phyloP scores from a whole-genome alignment of 768 basidiomycete genomes.

The Leccinum olivaceopallidum region DNA sequence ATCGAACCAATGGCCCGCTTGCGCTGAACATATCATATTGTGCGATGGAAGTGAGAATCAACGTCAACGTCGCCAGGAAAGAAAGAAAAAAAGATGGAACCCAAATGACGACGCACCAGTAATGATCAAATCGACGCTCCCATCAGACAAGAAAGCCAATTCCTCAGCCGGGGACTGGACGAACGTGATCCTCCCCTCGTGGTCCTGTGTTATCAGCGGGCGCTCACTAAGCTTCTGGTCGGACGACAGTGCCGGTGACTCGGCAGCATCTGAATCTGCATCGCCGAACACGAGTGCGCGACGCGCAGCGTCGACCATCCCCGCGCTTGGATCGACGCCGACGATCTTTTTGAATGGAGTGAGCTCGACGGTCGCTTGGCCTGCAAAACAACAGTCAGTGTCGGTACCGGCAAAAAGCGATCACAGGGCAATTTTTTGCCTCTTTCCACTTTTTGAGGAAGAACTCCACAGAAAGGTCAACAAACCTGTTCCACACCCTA shows the following conservation, averaged over 20 bases:
- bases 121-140: slow-evolving; percentile 61
- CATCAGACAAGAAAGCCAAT: slow-evolving; percentile 47
- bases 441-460: not conserved
- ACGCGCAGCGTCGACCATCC: slow-evolving; percentile 66
- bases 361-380: slow-evolving; percentile 68
- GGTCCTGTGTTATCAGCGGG: not conserved
- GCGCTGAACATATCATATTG: slow-evolving; percentile 46
- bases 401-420: not conserved
- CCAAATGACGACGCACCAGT: slow-evolving; percentile 45
- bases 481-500: slow-evolving; percentile 85
- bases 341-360: slow-evolving; percentile 57
- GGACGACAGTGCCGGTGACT: not conserved
- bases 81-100: not conserved
- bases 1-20: slow-evolving; percentile 85
- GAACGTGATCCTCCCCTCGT: slow-evolving; percentile 32
- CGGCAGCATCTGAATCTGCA: slow-evolving; percentile 13
- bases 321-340: slow-evolving; percentile 70
- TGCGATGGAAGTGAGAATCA: not conserved
- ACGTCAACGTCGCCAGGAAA: not conserved
- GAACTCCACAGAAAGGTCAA: not conserved
- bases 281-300: slow-evolving; percentile 12
- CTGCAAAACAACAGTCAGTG: slow-evolving; percentile 33
- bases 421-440: not conserved
- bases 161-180: slow-evolving; percentile 53
- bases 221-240: not conserved